These are phyloP conservation scores for Fusarium metavorans DNA, from an alignment of 2,329 filamentous ascomycete genomes.

Conservation along the genomic window DNA sequence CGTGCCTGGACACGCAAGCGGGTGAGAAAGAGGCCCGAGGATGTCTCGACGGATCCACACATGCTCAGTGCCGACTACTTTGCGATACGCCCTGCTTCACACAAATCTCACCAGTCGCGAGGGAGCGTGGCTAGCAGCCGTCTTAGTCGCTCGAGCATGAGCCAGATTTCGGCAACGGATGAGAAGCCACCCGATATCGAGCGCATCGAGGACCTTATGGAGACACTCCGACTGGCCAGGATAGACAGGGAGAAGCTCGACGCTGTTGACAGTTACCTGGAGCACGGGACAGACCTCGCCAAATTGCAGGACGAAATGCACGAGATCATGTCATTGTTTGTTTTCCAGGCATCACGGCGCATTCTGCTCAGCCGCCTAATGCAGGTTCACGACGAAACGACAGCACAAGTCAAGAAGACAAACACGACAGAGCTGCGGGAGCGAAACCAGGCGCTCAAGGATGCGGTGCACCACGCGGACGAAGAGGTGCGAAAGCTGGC, in stretches of 20 bases:
- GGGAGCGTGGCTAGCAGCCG: constrained; percentile 51
- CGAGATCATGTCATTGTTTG: constrained; percentile 85
- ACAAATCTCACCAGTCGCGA: constrained; percentile 47
- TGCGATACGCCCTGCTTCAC: constrained; percentile 72
- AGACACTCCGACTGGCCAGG: constrained; percentile 73
- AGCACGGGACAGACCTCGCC: constrained; percentile 80
- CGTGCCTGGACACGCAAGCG: constrained; percentile 89
- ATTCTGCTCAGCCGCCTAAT: constrained; percentile 80
- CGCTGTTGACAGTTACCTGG: constrained; percentile 84
- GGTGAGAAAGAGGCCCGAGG: constrained; percentile 66
- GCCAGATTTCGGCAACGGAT: constrained; percentile 52
- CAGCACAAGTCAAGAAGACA: constrained; percentile 53
- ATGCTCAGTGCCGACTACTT: constrained; percentile 85
- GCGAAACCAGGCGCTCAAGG: constrained; percentile 76
- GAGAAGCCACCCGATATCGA: constrained; percentile 70
- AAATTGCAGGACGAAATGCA: constrained; percentile 83
- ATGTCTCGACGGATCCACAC: constrained; percentile 67
- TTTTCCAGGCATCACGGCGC: constrained; percentile 89
- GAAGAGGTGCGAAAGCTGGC: constrained; percentile 84
- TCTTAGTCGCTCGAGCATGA: constrained; percentile 53
- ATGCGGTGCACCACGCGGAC: constrained; percentile 80
- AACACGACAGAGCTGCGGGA: constrained; percentile 48
- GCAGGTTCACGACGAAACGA: constrained; percentile 63
- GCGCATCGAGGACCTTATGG: constrained; percentile 77
- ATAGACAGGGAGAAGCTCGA: constrained; percentile 95